A percentile compares a stretch with the other conserved stretches of the same genome.
Evolutionary conservation across 1,139 yeast genomes (phyloP).

Genomic region (Hemisphaericaspora xylanilytica): DNA sequence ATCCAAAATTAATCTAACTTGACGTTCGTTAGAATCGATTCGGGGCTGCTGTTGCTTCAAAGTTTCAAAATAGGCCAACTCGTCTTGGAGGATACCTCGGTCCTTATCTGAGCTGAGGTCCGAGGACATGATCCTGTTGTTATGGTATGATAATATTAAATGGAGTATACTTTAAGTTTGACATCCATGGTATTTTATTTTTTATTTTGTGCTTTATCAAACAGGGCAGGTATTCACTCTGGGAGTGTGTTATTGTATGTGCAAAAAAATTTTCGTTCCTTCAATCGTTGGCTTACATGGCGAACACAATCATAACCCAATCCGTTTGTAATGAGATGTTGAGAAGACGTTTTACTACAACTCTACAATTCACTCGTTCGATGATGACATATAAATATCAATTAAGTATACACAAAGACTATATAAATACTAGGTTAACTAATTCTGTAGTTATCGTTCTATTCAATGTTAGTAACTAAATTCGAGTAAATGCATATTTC

Average conservation of each 20-base stretch:
- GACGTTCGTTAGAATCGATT: constrained; percentile 7
- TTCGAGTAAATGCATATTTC: neutral
- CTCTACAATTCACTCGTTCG: neutral
- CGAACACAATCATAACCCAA: too few relatives aligned
- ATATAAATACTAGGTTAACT: neutral
- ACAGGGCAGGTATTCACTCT: too few relatives aligned
- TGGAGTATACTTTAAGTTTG: neutral
- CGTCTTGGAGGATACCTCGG: constrained; percentile 12
- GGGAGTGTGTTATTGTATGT: too few relatives aligned
- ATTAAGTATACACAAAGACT: neutral
- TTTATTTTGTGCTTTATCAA: too few relatives aligned
- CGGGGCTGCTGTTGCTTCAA: neutral
- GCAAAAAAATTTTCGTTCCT: too few relatives aligned
- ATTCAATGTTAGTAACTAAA: neutral
- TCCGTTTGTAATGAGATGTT: too few relatives aligned
- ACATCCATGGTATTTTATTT: too few relatives aligned
- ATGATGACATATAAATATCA: neutral
- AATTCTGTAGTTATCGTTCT: neutral
- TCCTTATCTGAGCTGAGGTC: constrained; percentile 10
- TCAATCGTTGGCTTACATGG: too few relatives aligned
- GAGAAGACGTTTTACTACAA: too few relatives aligned
- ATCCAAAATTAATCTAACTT: constrained; percentile 44
- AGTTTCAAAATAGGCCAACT: constrained; percentile 8
- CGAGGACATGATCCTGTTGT: constrained; percentile 9
- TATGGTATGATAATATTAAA: too few relatives aligned